Conservation (phyloP, 2,329 filamentous ascomycete species). For the Thielaviopsis musarum region DNA sequence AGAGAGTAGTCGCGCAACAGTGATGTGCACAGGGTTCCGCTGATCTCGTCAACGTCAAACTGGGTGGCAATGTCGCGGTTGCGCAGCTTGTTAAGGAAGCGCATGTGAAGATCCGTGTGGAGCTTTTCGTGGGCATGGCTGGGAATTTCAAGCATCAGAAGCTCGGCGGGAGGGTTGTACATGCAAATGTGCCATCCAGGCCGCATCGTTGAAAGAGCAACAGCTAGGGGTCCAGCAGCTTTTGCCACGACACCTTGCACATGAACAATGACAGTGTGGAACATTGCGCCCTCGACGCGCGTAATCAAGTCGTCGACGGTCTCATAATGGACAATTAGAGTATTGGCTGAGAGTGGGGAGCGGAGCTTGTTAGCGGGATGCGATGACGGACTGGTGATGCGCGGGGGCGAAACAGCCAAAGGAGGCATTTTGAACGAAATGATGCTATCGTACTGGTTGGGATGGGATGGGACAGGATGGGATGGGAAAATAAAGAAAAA, state of each 20-base stretch:
- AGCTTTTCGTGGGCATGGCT: neutral
- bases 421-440: no score
- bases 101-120: neutral
- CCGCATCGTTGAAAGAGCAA: neutral
- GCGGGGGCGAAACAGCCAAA: neutral
- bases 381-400: neutral
- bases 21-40: neutral
- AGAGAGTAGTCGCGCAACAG: slow-evolving; percentile 2
- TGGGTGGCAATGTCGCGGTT: neutral
- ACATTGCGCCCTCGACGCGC: slow-evolving; percentile 5
- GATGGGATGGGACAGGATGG: no score
- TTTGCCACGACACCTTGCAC: slow-evolving; percentile 1
- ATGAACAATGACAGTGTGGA: slow-evolving; percentile 7
- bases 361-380: slow-evolving; percentile 3
- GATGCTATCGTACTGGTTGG: no score
- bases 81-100: neutral
- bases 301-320: slow-evolving; percentile 5
- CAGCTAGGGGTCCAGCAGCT: neutral
- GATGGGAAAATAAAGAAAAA: no score
- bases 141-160: slow-evolving; percentile 6
- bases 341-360: slow-evolving; percentile 8
- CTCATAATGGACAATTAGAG: slow-evolving; percentile 9
- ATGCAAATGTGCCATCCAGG: slow-evolving; percentile 5
- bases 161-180: slow-evolving; percentile 7
- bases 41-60: slow-evolving; percentile 1